Evolutionary conservation across 78 protist species (phyloP), one percentile per base, ranked within the genome.

Genomic region (Guillardia theta): DNA sequence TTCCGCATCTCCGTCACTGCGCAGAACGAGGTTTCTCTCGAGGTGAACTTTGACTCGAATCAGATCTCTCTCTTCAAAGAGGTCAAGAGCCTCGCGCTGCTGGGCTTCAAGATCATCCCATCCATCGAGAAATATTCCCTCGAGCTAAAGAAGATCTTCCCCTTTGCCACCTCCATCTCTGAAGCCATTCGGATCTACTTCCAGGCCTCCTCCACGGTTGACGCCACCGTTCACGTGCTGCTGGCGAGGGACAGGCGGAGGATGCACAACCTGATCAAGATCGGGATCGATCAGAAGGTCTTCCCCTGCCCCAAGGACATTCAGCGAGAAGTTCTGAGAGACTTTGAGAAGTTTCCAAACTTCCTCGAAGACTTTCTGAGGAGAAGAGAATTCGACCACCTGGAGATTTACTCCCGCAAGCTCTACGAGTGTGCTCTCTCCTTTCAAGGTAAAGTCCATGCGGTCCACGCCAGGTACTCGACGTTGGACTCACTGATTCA

Each of bases 1-100:
- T 70, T 70, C 83, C 83, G 83, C 21, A 33, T 70, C 41, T 24
- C 41, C 21, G 41, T 33, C 10, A 24, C 36, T 3, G 15, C 45
- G 58, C 8, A 21, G 39, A 95, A 58, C 93, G 54, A 36, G 27
- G 54, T 93, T 45, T 70, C 88, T 21, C 93, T 98, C 80, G 96
- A 70, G 12, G 97, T 98, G 88, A 97, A 97, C 94, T 98, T 98
- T 21, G 97, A 96, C 90, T 37, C 93, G 0, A 94, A 70, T 3
- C 83, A 70, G 37, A 83, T 95, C 41, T 94, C 88, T 93, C 92
- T 97, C 33, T 96, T 97, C 93, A 98, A 98, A 94, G 98, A 97
- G 88, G 97, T 70, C 45, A 36, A 43, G 36, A 95, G 95, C 95
- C 95, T 98, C 37, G 92, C 90, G 30, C 93, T 96, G 94, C 53